Evolutionary conservation across 176 grass and related monocot genomes (phyloP).

Genomic region (Hsuehochloa calcarea): DNA sequence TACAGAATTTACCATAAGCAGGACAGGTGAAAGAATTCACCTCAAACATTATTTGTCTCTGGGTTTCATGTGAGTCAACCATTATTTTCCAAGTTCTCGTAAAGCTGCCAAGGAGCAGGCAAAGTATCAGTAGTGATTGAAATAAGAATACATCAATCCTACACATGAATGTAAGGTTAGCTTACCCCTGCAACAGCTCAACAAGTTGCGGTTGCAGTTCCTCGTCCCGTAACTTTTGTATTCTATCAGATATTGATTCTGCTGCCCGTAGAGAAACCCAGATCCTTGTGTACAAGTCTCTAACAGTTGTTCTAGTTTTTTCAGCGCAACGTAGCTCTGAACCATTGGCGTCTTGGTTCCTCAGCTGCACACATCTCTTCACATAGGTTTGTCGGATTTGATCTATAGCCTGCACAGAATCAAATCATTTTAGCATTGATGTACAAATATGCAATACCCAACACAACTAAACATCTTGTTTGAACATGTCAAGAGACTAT

Average conservation of each 20-base stretch:
- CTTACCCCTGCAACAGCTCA: slow-evolving; percentile 93
- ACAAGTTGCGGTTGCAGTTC: slow-evolving; percentile 86
- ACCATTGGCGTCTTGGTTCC: slow-evolving; percentile 79
- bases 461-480: not conserved
- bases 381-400: slow-evolving; percentile 74
- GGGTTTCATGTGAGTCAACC: slow-evolving; percentile 86
- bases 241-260: slow-evolving; percentile 84
- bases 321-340: slow-evolving; percentile 55
- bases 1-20: slow-evolving; percentile 92
- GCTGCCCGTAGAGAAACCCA: slow-evolving; percentile 86
- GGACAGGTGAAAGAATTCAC: slow-evolving; percentile 90
- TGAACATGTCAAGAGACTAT: not conserved
- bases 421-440: slow-evolving; percentile 9
- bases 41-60: slow-evolving; percentile 97
- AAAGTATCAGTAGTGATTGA: not conserved
- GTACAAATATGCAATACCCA: not conserved
- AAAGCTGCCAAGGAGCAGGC: slow-evolving; percentile 49
- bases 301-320: slow-evolving; percentile 69
- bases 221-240: slow-evolving; percentile 81
- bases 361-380: slow-evolving; percentile 89
- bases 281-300: slow-evolving; percentile 89
- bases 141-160: not conserved
- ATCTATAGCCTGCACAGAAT: slow-evolving; percentile 62
- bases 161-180: slow-evolving; percentile 2
- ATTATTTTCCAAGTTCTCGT: slow-evolving; percentile 82